phyloP scores from a whole-genome alignment of 2,329 filamentous ascomycete species.

The Neofusicoccum kwambonambiense region DNA sequence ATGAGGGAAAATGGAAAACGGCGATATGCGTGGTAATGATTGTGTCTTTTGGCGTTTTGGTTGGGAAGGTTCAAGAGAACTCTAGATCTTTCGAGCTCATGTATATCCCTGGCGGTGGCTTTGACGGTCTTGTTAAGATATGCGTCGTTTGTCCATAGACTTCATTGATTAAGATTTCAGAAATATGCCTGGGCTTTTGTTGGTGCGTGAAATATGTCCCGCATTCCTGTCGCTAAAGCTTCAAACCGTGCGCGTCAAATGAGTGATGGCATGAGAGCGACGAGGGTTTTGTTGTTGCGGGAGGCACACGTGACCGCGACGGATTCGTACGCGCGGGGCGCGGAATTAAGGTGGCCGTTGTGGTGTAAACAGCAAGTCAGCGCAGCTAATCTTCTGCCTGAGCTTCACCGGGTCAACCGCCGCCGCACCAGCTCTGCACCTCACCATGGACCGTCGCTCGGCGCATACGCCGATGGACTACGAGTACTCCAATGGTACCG shows the following conservation, averaged over 20 bases:
- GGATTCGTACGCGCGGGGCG: no score
- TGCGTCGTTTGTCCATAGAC: conserved; percentile 4
- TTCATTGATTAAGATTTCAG: neutral
- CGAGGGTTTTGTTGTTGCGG: neutral
- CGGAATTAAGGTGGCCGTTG: no score
- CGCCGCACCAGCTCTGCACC: neutral
- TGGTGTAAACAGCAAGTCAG: conserved; percentile 9
- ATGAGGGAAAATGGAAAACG: conserved; percentile 7
- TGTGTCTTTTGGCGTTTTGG: neutral
- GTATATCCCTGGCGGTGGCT: conserved; percentile 15
- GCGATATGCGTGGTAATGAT: conserved; percentile 5
- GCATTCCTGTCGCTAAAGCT: neutral
- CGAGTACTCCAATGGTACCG: conserved; percentile 49
- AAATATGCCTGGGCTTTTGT: neutral
- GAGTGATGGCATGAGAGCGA: neutral
- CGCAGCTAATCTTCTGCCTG: neutral
- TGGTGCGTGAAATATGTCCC: neutral
- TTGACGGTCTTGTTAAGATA: neutral
- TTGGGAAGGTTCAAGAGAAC: neutral
- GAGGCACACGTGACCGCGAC: no score
- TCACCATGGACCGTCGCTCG: conserved; percentile 15
- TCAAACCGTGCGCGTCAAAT: neutral
- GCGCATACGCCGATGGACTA: conserved; percentile 52
- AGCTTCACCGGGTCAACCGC: conserved; percentile 16
- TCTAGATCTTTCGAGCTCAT: neutral